Evolutionary conservation across 2,329 filamentous ascomycete genomes (phyloP), one percentile per base, ranked within the genome.

Genomic region (Capronia americana): DNA sequence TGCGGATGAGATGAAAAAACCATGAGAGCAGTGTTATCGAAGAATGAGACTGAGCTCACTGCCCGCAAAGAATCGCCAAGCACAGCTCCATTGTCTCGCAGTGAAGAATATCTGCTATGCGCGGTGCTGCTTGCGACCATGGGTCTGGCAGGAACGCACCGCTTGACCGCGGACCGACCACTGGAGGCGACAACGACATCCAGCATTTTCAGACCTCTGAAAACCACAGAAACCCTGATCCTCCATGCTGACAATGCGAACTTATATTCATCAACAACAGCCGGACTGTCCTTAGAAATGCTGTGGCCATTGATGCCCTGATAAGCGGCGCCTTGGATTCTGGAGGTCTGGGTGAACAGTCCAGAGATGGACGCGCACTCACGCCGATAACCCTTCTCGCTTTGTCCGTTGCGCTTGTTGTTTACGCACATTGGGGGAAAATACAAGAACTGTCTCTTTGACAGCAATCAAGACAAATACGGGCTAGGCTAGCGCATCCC

Each of bases 31-130:
- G 12, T 44, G 10, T 23, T 53, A 8, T 54, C n/a, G 48, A 4
- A 12, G 32, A 30, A 53, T 26, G 23, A 34, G 17, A 54, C 3
- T 28, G 58, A 46, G 38, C n/a, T 26, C 23, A 28, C 46, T 41
- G 46, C 23, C 58, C 20, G 46, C 30, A 7, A 54, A 44, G 12
- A 32, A 50, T 26, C 48, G 58, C 58, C 17, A 50, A 54, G 48
- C 4, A 12, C 30, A 17, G 20, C 20, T 24, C 44, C 4, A 23
- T 23, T 38, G 17, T 61, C 32, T 26, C 58, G 38, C 34, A 34
- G 58, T 34, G 32, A 41, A 46, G 20, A 17, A 61, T 54, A 50
- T 12, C 7, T 44, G 8, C n/a, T 46, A 26, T 54, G 30, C 12
- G 20, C 11, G 23, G 46, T 20, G 11, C 11, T 48, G 32, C 26